Conservation (phyloP, 805 yeast species). For the Nakazawaea wyomingensis region DNA sequence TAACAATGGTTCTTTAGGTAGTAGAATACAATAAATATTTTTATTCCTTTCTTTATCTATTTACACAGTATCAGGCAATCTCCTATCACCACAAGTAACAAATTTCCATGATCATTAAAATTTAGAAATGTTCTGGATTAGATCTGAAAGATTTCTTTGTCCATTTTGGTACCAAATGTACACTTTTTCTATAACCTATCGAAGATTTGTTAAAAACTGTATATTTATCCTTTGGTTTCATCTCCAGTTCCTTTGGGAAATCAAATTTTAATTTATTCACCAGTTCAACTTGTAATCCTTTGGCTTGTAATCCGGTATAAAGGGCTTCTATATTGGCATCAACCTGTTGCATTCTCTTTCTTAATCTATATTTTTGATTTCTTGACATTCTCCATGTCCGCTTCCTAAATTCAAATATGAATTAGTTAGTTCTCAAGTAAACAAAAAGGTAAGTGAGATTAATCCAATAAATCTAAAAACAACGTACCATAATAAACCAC, state of each 20-base stretch:
- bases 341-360: slow-evolving; percentile 76
- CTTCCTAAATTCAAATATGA: slow-evolving; percentile 38
- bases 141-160: slow-evolving; percentile 77
- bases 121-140: slow-evolving; percentile 68
- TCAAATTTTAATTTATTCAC: slow-evolving; percentile 33
- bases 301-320: slow-evolving; percentile 39
- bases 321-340: slow-evolving; percentile 72
- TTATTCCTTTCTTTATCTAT: too few species aligned
- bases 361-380: slow-evolving; percentile 77
- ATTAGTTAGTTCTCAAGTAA: not conserved
- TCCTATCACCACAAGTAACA: too few species aligned
- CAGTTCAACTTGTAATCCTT: slow-evolving; percentile 28
- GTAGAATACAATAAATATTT: too few species aligned
- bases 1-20: too few species aligned
- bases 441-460: not conserved
- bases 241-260: slow-evolving; percentile 76
- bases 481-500: slow-evolving; percentile 71
- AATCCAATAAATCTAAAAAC: too few species aligned
- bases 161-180: slow-evolving; percentile 89
- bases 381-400: slow-evolving; percentile 73
- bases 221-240: slow-evolving; percentile 81
- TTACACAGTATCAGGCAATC: too few species aligned
- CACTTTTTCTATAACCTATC: slow-evolving; percentile 79
- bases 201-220: slow-evolving; percentile 74
- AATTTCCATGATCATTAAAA: too few species aligned